Conservation (phyloP, 768 basidiomycete species). For the Strobilomyces dryophilus region DNA sequence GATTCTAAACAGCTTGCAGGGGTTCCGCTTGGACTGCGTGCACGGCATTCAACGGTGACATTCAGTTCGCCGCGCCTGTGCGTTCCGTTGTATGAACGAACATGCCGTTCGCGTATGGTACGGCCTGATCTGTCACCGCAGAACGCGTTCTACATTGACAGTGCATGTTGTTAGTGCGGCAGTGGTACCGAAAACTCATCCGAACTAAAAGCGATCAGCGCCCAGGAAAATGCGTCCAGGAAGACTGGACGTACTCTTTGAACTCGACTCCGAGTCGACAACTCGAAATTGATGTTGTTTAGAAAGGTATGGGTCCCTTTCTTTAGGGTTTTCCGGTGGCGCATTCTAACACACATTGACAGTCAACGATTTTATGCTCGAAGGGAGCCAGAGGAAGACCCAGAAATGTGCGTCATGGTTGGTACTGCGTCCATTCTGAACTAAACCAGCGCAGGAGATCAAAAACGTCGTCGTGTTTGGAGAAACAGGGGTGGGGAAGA, state of each 20-base stretch:
- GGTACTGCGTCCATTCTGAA: neutral
- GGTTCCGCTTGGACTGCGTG: neutral
- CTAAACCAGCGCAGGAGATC: slow-evolving; percentile 5
- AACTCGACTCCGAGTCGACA: neutral
- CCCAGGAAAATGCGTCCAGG: neutral
- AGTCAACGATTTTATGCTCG: slow-evolving; percentile 1
- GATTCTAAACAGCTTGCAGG: neutral
- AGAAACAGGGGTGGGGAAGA: slow-evolving; percentile 40
- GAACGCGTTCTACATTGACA: neutral
- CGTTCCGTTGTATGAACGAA: neutral
- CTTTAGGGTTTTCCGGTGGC: neutral
- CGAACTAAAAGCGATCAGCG: slow-evolving; percentile 12
- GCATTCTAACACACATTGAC: slow-evolving; percentile 1
- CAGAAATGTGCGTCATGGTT: slow-evolving; percentile 9
- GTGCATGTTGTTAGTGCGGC: slow-evolving; percentile 12
- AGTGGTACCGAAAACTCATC: neutral
- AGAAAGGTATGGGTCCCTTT: slow-evolving; percentile 3
- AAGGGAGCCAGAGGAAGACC: neutral
- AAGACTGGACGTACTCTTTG: neutral
- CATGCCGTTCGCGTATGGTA: neutral
- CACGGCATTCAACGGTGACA: neutral
- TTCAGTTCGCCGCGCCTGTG: neutral
- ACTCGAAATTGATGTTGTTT: neutral
- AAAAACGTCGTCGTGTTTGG: slow-evolving; percentile 41
- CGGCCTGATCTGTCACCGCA: neutral